phyloP scores from a whole-genome alignment of 2,329 filamentous ascomycete species.

The Hymenoscyphus linearis region DNA sequence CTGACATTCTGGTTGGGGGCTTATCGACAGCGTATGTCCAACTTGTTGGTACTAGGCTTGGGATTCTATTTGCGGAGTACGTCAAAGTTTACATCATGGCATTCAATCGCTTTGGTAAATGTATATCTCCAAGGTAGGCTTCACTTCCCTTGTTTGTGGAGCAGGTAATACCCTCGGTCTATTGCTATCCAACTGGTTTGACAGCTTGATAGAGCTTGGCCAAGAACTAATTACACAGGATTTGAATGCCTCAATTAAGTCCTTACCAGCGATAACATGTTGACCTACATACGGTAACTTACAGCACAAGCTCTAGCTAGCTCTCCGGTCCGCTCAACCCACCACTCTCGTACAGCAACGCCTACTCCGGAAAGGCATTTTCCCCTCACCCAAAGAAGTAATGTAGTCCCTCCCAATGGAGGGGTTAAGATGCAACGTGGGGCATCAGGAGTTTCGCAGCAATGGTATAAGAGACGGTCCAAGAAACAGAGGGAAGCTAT shows the following conservation, averaged over 20 bases:
- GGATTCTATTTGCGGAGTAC: not conserved
- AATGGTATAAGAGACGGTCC: not conserved
- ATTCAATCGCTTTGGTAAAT: not conserved
- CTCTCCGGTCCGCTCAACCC: not conserved
- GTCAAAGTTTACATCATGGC: not conserved
- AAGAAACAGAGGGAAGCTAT: conserved; percentile 1
- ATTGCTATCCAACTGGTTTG: not conserved
- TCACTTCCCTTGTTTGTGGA: not conserved
- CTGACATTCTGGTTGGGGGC: not conserved
- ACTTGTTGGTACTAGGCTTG: not conserved
- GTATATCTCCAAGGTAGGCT: not conserved
- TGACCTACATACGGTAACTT: not conserved
- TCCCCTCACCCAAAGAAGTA: conserved; percentile 18
- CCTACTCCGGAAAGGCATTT: not conserved
- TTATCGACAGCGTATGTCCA: not conserved
- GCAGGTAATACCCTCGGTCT: not conserved
- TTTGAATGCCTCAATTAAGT: not conserved
- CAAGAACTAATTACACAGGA: not conserved
- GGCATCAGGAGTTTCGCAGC: conserved; percentile 6
- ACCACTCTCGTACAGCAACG: not conserved
- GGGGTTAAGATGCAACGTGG: conserved; percentile 17
- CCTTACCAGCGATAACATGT: not conserved
- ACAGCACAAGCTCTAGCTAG: not conserved
- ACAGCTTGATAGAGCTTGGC: not conserved
- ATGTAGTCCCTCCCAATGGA: conserved; percentile 18